Base-by-base conservation (phyloP, 2,329 filamentous ascomycete genomes). In the Aspergillus tubingensis region DNA sequence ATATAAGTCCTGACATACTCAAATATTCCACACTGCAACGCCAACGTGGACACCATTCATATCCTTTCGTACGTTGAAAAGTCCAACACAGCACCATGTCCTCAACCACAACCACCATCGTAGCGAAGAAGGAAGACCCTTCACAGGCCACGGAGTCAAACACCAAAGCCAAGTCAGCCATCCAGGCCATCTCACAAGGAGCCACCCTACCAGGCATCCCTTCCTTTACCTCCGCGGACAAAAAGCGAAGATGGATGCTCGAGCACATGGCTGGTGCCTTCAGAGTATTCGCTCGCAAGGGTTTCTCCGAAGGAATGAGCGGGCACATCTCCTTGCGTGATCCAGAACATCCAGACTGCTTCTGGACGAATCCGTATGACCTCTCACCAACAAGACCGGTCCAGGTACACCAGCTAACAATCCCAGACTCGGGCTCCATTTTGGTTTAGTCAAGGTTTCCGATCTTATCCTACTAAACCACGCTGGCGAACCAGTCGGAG, bases 391-490 rank as follows among this genome's bases (percentile, higher is more conserved):
- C 32, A 36, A 36, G 4, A 6, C 10, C 30, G 11, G 11, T 2
- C 10, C 32, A 36, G 11, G 5, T 2, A 36, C 32, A 36, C 1
- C 11, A 36, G 5, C 32, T 36, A 5, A 10, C 17, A 17, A 27
- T 39, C 3, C 39, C 36, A 49, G 44, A 27, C 36, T 30, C 6
- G 36, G 49, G 5, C 25, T 48, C 19, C 62, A 64, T 30, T 64
- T 64, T 23, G 54, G 43, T 7, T 41, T 57, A 8, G 54, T 64
- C 44, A 69, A 70, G 11, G 76, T 78, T 15, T 76, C 72, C 3
- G 79, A 80, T 57, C 67, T 81, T 58, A 77, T 81, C 41, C 72
- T 81, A 1, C 77, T 83, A 15, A 72, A 80, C 59, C 73, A 80
- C 47, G 66, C 78, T 43, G 76, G 80, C 52, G 70, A 79, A 44